Evolutionary conservation across 2,329 filamentous ascomycete species (phyloP).

Genomic region (Verticillium klebahnii): DNA sequence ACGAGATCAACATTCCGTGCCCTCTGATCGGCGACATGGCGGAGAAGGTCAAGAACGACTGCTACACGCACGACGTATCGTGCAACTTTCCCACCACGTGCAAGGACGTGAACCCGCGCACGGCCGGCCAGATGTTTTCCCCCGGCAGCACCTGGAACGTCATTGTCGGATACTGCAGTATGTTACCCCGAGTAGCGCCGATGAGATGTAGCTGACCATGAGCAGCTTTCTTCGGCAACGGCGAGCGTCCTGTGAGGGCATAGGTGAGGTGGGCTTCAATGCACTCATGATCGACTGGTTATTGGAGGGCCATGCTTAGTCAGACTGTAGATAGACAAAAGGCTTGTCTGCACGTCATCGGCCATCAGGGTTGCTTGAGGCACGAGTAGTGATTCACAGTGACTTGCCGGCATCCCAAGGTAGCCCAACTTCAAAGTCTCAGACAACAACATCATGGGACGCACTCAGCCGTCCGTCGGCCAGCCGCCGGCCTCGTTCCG

Average conservation of each 20-base stretch:
- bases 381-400: not conserved
- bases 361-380: not conserved
- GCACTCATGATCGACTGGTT: too few relatives aligned
- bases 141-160: not conserved
- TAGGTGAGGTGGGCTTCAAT: not conserved
- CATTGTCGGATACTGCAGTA: not conserved
- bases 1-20: slow-evolving; percentile 3
- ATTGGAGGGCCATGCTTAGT: too few relatives aligned
- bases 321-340: too few relatives aligned
- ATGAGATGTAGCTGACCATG: not conserved
- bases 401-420: not conserved
- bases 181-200: not conserved
- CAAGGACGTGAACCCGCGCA: not conserved
- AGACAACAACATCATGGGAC: slow-evolving; percentile 5
- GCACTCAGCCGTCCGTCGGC: slow-evolving; percentile 9
- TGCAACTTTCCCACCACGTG: not conserved
- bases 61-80: not conserved
- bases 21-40: not conserved
- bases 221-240: not conserved
- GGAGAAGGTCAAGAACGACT: not conserved
- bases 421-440: not conserved
- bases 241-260: not conserved
- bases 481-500: slow-evolving; percentile 11
- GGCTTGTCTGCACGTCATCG: not conserved
- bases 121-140: not conserved